Percentiles rank a stretch among this genome's conserved stretches.
Conservation (phyloP, 2,329 filamentous ascomycete genomes). For the Penicillium brevicompactum region DNA sequence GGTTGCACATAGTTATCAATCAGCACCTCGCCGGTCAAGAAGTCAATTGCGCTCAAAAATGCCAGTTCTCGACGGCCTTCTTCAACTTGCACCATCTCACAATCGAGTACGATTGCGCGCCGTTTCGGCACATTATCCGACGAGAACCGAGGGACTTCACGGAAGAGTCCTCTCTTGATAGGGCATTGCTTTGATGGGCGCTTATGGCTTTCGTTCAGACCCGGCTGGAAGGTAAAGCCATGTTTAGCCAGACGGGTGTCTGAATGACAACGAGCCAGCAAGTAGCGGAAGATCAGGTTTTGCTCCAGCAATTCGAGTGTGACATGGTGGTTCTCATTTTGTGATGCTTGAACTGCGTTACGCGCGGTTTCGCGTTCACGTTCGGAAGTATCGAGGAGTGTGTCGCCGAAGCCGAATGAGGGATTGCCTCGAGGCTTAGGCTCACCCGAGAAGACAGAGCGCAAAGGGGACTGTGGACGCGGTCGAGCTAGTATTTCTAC, state of each 20-base stretch:
- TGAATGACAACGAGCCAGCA: slow-evolving; percentile 8
- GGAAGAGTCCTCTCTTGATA: slow-evolving; percentile 3
- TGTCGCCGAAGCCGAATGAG: not conserved
- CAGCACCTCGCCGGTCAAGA: slow-evolving; percentile 50
- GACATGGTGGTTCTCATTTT: not conserved
- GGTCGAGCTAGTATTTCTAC: not conserved
- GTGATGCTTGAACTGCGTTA: not conserved
- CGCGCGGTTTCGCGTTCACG: not conserved
- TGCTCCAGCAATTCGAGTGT: slow-evolving; percentile 1
- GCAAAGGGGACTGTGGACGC: not conserved
- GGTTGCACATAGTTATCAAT: slow-evolving; percentile 49
- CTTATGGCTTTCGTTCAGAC: not conserved
- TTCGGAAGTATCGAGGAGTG: not conserved
- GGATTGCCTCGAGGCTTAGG: not conserved
- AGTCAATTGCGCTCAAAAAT: slow-evolving; percentile 48
- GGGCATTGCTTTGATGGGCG: slow-evolving; percentile 1
- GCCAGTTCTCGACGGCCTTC: slow-evolving; percentile 35
- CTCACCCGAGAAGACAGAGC: not conserved
- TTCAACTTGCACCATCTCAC: slow-evolving; percentile 50
- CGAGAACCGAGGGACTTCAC: not conserved
- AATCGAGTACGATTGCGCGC: slow-evolving; percentile 49
- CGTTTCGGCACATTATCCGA: not conserved
- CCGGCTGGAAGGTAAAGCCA: slow-evolving; percentile 1
- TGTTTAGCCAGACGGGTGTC: slow-evolving; percentile 1
- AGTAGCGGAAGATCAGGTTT: slow-evolving; percentile 6